Base-by-base conservation (phyloP, 108 stramenopile species). In the Discostella stelligeroides region DNA sequence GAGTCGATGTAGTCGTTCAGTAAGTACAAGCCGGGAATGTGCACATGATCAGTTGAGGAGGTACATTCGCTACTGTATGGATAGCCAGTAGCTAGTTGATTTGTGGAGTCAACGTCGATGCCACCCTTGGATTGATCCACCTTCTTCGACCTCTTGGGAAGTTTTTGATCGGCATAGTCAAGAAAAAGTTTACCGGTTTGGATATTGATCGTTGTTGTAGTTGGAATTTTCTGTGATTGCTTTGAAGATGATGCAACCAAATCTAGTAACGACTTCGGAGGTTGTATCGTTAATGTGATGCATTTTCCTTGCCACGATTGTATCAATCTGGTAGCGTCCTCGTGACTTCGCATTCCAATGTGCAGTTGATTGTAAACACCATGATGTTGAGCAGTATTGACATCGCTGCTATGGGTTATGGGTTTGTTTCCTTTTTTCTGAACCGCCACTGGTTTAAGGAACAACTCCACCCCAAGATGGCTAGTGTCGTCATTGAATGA, bases 1-100 rank as follows among this genome's bases (percentile, higher is more conserved):
- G 90, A 70, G 37, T 28, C n/a, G 12, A 90, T 38, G 72, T 79
- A 95, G 61, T 95, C 66, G 10, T 70, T 72, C 11, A 95, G 42
- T 0, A 91, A 46, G 17, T 72, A 42, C 41, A 95, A 68, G 21
- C 93, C 93, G 2, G 93, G 88, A 7, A 95, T 75, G 5, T 67
- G 46, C 18, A 92, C 71, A 34, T 81, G 60, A 34, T 68, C 63
- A n/a, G 93, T 95, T 7, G 77, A 68, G 34, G 91, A 90, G 15
- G 93, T 95, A 46, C 93, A 95, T 73, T 94, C 90, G 18, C 75
- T 73, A n/a, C 89, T 84, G 11, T 87, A 81, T 3, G 86, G 68
- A 51, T 84, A 79, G 13, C 87, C 89, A 64, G 30, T 77, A 57
- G 30, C 53, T 38, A 45, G 54, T 20, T 18, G 51, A 17, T 21